Evolutionary conservation across 768 basidiomycete genomes (phyloP), one percentile per base, ranked within the genome.

Genomic region (Brasilioporus rufonigricans): DNA sequence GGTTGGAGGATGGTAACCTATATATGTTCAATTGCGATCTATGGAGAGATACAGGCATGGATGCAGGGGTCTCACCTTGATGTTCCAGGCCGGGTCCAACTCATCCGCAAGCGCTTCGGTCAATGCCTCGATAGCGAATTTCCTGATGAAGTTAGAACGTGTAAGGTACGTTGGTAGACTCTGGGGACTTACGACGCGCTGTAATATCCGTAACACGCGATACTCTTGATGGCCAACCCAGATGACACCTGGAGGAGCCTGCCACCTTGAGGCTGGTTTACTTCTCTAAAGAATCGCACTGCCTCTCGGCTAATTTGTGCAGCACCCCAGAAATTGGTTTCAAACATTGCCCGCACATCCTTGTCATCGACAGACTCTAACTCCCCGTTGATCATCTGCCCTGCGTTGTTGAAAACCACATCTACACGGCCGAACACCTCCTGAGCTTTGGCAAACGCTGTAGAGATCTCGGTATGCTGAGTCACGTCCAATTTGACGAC

Each of bases 321-420:
- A 33, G 70, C 64, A 7, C 71, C 70, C 65, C 69, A 73, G 29
- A 69, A 73, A 48, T 73, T 66, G 35, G 73, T 68, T 19, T 78
- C 77, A 36, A 80, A 77, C 57, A 73, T 21, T 4, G 52, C 45
- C 21, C 72, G 66, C 14, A 72, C 75, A 1, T 65, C 63, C 9
- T 61, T 60, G 2, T 73, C 69, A 0, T 65, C 58, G 26, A 67
- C 58, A 5, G 62, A 68, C 58, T 79, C 79, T 26, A 73, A 45
- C 49, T 77, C 76, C 27, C 56, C 63, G 18, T 39, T 43, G 21
- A 58, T 38, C 48, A 48, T 66, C 57, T 19, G 56, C 23, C 72
- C 75, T 0, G 75, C 74, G 29, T 75, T 76, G 47, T 71, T 74
- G 57, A 73, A 67, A 13, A 76, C 75, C 26, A 73, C 66, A 35